Evolutionary conservation across 495 filamentous ascomycete species (phyloP).

Genomic region (Penicillium cataractarum): DNA sequence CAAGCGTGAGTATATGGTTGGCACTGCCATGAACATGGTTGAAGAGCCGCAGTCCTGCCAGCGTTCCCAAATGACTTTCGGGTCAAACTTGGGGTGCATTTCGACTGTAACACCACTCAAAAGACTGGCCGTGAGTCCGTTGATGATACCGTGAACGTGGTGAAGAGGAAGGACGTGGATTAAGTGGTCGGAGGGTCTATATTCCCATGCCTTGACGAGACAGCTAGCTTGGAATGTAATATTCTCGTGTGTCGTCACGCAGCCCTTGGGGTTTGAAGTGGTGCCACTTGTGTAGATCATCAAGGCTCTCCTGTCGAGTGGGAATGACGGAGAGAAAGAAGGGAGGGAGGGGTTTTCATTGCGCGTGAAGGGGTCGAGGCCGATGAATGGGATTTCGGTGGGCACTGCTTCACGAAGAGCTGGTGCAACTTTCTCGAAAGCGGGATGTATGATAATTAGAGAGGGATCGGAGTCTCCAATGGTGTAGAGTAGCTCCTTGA

Average conservation of each 20-base stretch:
- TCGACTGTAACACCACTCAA: conserved; percentile 46
- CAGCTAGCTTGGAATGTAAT: conserved; percentile 48
- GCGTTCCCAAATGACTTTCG: conserved; percentile 45
- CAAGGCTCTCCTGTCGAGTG: conserved; percentile 40
- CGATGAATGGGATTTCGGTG: conserved; percentile 36
- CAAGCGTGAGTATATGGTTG: conserved; percentile 51
- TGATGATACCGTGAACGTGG: conserved; percentile 50
- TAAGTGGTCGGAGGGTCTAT: conserved; percentile 39
- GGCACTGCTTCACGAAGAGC: conserved; percentile 36
- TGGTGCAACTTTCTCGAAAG: conserved; percentile 39
- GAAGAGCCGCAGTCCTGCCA: conserved; percentile 44
- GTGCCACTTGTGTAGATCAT: conserved; percentile 55
- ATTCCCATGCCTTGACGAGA: conserved; percentile 44
- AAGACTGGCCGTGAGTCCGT: conserved; percentile 43
- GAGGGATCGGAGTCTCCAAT: conserved; percentile 49
- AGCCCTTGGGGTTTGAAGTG: conserved; percentile 49
- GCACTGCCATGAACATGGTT: conserved; percentile 51
- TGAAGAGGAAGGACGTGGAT: conserved; percentile 52
- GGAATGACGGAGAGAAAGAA: conserved; percentile 31
- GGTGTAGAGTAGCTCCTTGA: conserved; percentile 47
- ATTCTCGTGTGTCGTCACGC: conserved; percentile 48
- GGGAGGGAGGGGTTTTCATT: conserved; percentile 31
- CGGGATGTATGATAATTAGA: conserved; percentile 44
- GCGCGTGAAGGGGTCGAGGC: conserved; percentile 36
- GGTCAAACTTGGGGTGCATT: conserved; percentile 51